Evolutionary conservation across 2,329 filamentous ascomycete genomes (phyloP), one percentile per base, ranked within the genome.

Genomic region (Claviceps digitariae): DNA sequence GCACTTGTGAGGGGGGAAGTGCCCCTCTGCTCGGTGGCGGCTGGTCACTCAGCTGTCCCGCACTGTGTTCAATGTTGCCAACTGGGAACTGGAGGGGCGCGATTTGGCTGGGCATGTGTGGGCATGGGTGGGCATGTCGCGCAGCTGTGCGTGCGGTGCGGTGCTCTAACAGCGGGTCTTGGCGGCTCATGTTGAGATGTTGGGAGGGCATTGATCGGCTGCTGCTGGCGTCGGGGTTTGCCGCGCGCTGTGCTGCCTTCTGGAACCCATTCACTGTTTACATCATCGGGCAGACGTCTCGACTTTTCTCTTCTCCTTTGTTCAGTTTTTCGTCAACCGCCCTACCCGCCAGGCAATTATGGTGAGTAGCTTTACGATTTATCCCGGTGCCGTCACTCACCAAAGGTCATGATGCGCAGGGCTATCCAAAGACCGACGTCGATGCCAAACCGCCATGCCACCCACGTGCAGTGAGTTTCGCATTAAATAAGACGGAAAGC

Each of bases 391-490:
- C 36, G 6, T 27, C 20, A 51, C 49, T 51, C 9, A 45, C 27
- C 2, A 51, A 4, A 2, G 27, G 10, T 25, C 15, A 2, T 5
- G 15, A 2, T 5, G 15, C 23, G 20, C 47, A 62, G 55, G 50
- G 59, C 50, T 55, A 59, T 13, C 67, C 84, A 15, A 82, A 88
- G 61, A 77, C 86, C 63, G 87, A 90, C 66, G 68, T 94, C 38
- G 79, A 79, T 55, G 78, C 80, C 38, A 80, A 87, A 62, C 87
- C 88, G 57, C 85, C 90, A 25, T 96, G 90, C 64, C 90, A 95
- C 72, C 81, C 89, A 54, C 80, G 85, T 64, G 91, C 90, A 57
- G 86, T 90, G 71, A 68, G 84, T 64, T 56, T 20, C 15, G 12
- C 31, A 34, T 34, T 7, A 34, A 9, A 3, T 10, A 7, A 34